A percentile compares a stretch with the other conserved stretches of the same genome.
These are phyloP conservation scores for Lojkania enalia DNA, from an alignment of 2,329 filamentous ascomycete species.

Conservation along the genomic window DNA sequence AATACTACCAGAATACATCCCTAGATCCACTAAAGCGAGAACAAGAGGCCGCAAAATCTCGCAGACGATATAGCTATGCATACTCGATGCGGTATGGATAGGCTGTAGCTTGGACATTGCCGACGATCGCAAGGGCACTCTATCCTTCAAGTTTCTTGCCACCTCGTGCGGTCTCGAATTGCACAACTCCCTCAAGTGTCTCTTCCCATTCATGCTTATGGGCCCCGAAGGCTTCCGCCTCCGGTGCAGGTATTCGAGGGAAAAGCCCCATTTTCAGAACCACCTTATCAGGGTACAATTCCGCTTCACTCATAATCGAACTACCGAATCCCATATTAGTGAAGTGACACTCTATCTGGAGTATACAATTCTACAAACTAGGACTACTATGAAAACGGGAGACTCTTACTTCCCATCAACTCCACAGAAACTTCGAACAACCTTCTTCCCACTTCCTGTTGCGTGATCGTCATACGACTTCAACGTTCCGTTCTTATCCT, in stretches of 20 bases:
- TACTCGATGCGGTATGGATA: no score
- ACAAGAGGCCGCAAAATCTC: no score
- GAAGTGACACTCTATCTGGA: not conserved
- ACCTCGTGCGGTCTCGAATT: conserved; percentile 46
- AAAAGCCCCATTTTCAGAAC: conserved; percentile 58
- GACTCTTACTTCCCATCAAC: conserved; percentile 47
- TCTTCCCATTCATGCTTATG: conserved; percentile 52
- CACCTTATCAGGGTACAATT: conserved; percentile 46
- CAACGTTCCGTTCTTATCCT: conserved; percentile 50
- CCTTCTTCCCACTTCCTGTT: conserved; percentile 52
- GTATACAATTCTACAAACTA: not conserved
- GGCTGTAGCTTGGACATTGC: no score
- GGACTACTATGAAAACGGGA: not conserved
- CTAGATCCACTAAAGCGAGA: no score
- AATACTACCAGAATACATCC: no score
- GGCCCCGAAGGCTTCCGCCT: conserved; percentile 50
- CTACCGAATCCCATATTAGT: conserved; percentile 32
- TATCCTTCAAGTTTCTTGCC: conserved; percentile 43
- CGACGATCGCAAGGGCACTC: no score
- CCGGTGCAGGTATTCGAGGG: conserved; percentile 51
- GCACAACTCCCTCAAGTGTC: conserved; percentile 41
- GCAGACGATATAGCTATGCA: no score
- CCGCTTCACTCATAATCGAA: conserved; percentile 52
- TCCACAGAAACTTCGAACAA: conserved; percentile 54
- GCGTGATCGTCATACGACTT: conserved; percentile 51